These are phyloP conservation scores for Colletotrichum shisoi DNA, from an alignment of 2,329 filamentous ascomycete genomes.

Conservation along the genomic window DNA sequence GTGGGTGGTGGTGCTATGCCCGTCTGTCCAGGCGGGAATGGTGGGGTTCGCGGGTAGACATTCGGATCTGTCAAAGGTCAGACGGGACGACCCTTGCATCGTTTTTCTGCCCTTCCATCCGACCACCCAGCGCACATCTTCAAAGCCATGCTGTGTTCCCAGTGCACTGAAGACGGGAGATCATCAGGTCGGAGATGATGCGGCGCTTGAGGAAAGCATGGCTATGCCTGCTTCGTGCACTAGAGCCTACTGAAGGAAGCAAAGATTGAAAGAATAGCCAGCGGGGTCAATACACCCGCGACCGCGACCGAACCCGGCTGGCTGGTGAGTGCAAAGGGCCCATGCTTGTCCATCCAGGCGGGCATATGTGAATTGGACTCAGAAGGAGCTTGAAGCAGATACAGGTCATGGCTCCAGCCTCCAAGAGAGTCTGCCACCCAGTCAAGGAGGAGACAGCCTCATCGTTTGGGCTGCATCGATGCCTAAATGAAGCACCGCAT, in stretches of 20 bases:
- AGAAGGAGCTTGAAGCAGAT: conserved; percentile 26
- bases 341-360: conserved; percentile 2
- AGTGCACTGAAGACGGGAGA: conserved; percentile 26
- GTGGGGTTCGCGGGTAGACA: conserved; percentile 35
- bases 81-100: conserved; percentile 31
- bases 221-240: conserved; percentile 29
- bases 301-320: neutral
- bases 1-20: conserved; percentile 19
- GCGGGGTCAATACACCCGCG: neutral
- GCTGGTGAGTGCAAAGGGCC: conserved; percentile 1
- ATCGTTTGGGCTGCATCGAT: conserved; percentile 40
- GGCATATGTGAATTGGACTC: conserved; percentile 29
- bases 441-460: conserved; percentile 38
- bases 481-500: conserved; percentile 34
- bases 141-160: neutral
- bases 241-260: conserved; percentile 18
- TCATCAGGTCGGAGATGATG: conserved; percentile 12
- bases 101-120: conserved; percentile 13
- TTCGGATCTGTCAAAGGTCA: conserved; percentile 20
- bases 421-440: conserved; percentile 30
- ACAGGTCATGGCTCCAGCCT: conserved; percentile 16
- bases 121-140: conserved; percentile 24
- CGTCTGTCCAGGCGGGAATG: conserved; percentile 33
- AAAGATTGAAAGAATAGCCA: conserved; percentile 11
- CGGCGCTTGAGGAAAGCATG: conserved; percentile 23